These are phyloP conservation scores for Hericium coralloides DNA, from an alignment of 768 basidiomycete genomes.

Conservation along the genomic window DNA sequence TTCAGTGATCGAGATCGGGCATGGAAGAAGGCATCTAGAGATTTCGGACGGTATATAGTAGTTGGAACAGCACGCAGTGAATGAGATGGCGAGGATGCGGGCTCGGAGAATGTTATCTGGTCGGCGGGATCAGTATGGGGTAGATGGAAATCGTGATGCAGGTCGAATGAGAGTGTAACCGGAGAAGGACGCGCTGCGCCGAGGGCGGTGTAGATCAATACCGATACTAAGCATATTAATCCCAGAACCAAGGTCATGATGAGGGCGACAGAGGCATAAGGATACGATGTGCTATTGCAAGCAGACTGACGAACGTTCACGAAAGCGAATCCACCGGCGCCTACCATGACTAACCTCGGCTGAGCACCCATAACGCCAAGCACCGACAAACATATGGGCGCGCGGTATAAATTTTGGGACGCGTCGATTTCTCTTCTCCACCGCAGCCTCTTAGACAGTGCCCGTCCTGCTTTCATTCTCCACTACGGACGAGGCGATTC, in stretches of 20 bases:
- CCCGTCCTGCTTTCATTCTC: conserved; percentile 36
- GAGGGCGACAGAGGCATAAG: no score
- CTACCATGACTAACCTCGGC: neutral
- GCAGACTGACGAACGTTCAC: neutral
- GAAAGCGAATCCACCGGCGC: neutral
- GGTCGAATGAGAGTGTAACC: neutral
- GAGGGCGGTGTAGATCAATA: neutral
- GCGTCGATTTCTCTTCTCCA: conserved; percentile 3
- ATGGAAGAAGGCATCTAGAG: conserved; percentile 38
- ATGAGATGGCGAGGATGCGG: conserved; percentile 1
- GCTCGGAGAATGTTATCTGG: neutral
- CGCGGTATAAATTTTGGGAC: neutral
- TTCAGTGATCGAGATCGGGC: conserved; percentile 45
- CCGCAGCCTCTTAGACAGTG: conserved; percentile 70
- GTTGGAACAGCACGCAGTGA: conserved; percentile 42
- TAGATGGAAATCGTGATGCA: neutral
- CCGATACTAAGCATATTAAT: no score
- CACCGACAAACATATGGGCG: conserved; percentile 7
- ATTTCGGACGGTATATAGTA: conserved; percentile 52
- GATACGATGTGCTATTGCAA: neutral
- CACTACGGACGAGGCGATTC: conserved; percentile 57
- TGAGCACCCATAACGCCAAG: neutral
- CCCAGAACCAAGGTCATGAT: no score
- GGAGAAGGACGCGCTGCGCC: neutral
- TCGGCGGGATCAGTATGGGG: neutral